phyloP scores from a whole-genome alignment of 345 rosid species.

The Aethionema arabicum region DNA sequence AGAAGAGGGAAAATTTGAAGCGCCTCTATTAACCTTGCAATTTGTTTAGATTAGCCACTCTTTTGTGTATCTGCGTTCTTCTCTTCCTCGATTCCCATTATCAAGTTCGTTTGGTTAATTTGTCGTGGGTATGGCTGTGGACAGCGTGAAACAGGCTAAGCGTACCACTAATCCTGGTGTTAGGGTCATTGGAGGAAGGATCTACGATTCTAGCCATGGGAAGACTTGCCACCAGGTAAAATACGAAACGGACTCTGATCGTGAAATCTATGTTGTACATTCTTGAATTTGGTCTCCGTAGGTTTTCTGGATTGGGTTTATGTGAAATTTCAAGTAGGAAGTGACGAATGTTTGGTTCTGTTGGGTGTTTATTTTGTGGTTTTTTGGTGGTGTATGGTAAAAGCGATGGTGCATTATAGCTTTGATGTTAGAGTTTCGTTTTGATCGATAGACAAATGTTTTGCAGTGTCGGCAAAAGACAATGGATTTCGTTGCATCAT shows the following conservation, averaged over 20 bases:
- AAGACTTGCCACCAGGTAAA: constrained; percentile 77
- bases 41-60: background rate
- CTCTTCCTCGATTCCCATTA: no score
- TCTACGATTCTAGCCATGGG: constrained; percentile 60
- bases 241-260: no score
- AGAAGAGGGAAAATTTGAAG: background rate
- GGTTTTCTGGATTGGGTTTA: no score
- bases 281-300: no score
- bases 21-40: background rate
- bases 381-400: background rate
- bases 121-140: constrained; percentile 9
- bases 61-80: no score
- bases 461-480: constrained; percentile 45
- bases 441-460: background rate
- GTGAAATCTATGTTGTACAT: no score
- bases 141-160: constrained; percentile 21
- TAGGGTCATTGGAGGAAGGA: constrained; percentile 48
- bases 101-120: background rate
- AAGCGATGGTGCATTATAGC: no score
- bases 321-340: no score
- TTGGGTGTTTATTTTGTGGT: no score
- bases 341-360: no score
- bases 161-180: constrained; percentile 47
- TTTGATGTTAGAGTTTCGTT: no score
- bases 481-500: constrained; percentile 34